phyloP scores from a whole-genome alignment of 768 basidiomycete genomes.

The Pleurotus pulmonarius region DNA sequence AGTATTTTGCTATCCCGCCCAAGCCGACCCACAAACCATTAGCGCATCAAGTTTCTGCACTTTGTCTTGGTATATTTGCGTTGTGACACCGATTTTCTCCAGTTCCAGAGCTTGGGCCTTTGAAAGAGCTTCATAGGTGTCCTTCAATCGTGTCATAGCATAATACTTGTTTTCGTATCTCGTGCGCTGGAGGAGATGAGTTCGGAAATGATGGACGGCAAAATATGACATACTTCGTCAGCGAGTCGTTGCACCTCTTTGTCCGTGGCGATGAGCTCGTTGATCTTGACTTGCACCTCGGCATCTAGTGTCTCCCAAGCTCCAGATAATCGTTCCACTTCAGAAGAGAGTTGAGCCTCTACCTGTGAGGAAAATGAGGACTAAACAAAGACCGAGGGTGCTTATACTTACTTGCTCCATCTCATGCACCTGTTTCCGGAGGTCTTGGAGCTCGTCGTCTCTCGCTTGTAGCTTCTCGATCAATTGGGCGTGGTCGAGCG shows the following conservation, averaged over 20 bases:
- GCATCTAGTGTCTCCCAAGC: constrained; percentile 84
- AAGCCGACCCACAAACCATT: background rate
- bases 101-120: too few species aligned
- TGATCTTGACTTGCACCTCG: constrained; percentile 81
- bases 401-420: constrained; percentile 51
- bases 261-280: constrained; percentile 73
- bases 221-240: constrained; percentile 56
- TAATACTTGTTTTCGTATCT: constrained; percentile 96
- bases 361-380: constrained; percentile 35
- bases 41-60: background rate
- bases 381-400: background rate
- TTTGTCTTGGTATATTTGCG: constrained; percentile 43
- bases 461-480: constrained; percentile 55
- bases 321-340: constrained; percentile 80
- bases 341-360: constrained; percentile 73
- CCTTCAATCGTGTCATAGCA: constrained; percentile 85
- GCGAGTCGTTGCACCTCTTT: constrained; percentile 61
- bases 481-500: constrained; percentile 51
- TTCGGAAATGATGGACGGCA: background rate
- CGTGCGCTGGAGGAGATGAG: constrained; percentile 60
- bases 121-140: constrained; percentile 61
- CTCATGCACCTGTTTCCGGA: constrained; percentile 64
- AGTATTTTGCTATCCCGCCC: too few species aligned
- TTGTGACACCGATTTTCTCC: constrained; percentile 20
- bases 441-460: constrained; percentile 60